Percentiles rank a stretch among this genome's conserved stretches.
Conservation (phyloP, 2,329 filamentous ascomycete genomes). For the Cyphellophora europaea region DNA sequence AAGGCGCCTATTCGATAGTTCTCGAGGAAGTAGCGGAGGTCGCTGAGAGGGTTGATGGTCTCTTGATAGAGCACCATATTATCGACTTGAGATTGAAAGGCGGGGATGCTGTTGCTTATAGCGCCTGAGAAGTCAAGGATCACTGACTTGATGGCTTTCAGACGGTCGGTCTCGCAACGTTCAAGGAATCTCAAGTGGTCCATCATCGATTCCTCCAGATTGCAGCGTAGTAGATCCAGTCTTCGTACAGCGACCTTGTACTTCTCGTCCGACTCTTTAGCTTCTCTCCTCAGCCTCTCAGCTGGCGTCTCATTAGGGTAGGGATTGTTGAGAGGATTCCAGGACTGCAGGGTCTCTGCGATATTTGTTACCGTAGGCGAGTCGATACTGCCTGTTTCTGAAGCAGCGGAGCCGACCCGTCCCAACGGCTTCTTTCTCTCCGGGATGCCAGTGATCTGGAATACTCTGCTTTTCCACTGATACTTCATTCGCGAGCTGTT, state of each 20-base stretch:
- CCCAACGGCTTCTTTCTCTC: constrained; percentile 71
- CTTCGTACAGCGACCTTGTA: constrained; percentile 82
- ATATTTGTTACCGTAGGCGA: constrained; percentile 75
- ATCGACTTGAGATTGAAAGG: constrained; percentile 88
- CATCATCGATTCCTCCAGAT: constrained; percentile 90
- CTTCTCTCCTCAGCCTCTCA: constrained; percentile 79
- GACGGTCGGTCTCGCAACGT: constrained; percentile 86
- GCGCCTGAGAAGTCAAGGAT: constrained; percentile 95
- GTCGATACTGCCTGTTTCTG: constrained; percentile 48
- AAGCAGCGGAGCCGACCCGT: constrained; percentile 65
- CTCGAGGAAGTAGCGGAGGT: constrained; percentile 87
- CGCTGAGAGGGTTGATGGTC: constrained; percentile 86
- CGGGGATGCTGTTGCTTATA: constrained; percentile 95
- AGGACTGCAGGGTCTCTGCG: constrained; percentile 80
- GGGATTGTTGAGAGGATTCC: constrained; percentile 84
- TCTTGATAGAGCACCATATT: constrained; percentile 99
- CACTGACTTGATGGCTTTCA: constrained; percentile 97
- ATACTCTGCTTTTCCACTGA: constrained; percentile 90
- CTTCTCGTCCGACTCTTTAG: constrained; percentile 79
- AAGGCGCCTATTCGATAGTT: constrained; percentile 95
- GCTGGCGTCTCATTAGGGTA: constrained; percentile 89
- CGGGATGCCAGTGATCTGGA: constrained; percentile 75
- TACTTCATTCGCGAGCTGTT: constrained; percentile 98
- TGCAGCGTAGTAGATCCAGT: constrained; percentile 83
- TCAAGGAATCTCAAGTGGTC: constrained; percentile 92